Percentiles rank a stretch among this genome's conserved stretches.
These are phyloP conservation scores for Coniosporium apollinis DNA, from an alignment of 495 filamentous ascomycete species.

Conservation along the genomic window DNA sequence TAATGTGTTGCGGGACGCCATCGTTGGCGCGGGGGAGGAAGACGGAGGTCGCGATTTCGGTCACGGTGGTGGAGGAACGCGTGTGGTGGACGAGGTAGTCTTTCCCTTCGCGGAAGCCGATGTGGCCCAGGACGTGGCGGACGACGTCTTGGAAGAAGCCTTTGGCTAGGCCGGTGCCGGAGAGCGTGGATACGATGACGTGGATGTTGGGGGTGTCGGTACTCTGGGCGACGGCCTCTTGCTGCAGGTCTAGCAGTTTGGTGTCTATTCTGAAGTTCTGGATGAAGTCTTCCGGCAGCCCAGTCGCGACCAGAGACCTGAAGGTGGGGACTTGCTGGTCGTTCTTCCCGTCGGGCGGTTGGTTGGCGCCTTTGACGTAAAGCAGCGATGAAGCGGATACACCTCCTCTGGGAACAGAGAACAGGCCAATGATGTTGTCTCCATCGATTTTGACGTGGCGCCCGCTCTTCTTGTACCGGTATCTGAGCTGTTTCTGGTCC, in stretches of 20 bases:
- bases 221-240: conserved; percentile 3
- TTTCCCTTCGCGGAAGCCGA: conserved; percentile 21
- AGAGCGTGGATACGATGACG: conserved; percentile 55
- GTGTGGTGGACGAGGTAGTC: conserved; percentile 40
- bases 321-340: neutral
- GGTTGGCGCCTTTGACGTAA: conserved; percentile 1
- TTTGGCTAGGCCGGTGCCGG: conserved; percentile 47
- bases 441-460: conserved; percentile 1
- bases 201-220: conserved; percentile 27
- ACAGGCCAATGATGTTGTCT: conserved; percentile 6
- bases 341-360: neutral
- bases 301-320: conserved; percentile 5
- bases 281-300: conserved; percentile 7
- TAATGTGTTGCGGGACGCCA: conserved; percentile 37
- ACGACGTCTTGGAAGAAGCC: conserved; percentile 40
- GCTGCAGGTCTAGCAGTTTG: conserved; percentile 6
- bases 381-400: conserved; percentile 8
- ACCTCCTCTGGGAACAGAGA: conserved; percentile 4
- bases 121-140: conserved; percentile 34
- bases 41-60: conserved; percentile 35
- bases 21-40: conserved; percentile 32
- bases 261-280: conserved; percentile 8
- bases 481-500: conserved; percentile 1
- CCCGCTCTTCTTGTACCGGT: neutral
- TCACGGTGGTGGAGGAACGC: conserved; percentile 38